phyloP scores from a whole-genome alignment of 768 basidiomycete genomes.

The Lentinula boryana region DNA sequence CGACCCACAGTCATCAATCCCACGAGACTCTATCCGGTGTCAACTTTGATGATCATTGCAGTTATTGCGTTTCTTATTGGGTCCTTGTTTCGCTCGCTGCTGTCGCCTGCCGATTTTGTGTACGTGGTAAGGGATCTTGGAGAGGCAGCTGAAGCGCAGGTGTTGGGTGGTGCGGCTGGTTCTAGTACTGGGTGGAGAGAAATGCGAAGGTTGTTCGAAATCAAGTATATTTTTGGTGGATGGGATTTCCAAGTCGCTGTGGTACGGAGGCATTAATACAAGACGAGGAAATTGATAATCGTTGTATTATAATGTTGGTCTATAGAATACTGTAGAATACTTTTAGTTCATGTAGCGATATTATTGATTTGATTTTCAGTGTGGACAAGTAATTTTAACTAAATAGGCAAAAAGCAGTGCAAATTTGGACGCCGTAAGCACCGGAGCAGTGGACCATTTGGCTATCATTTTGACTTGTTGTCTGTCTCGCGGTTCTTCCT shows the following conservation, averaged over 20 bases:
- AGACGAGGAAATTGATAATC: neutral
- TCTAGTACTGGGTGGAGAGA: slow-evolving; percentile 69
- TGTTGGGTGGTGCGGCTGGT: slow-evolving; percentile 7
- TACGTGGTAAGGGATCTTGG: slow-evolving; percentile 60
- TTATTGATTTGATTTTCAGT: neutral
- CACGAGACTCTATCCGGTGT: slow-evolving; percentile 30
- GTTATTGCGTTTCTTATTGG: slow-evolving; percentile 90
- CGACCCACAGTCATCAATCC: slow-evolving; percentile 6
- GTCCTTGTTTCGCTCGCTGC: slow-evolving; percentile 79
- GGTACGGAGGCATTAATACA: slow-evolving; percentile 58
- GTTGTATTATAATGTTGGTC: slow-evolving; percentile 10
- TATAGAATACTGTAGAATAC: neutral
- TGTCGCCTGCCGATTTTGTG: slow-evolving; percentile 89
- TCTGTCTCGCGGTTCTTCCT: neutral
- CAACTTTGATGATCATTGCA: slow-evolving; percentile 68
- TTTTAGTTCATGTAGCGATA: neutral
- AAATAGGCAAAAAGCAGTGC: neutral
- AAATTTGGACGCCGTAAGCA: slow-evolving; percentile 5
- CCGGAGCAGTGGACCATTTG: slow-evolving; percentile 1
- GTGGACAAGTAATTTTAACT: neutral
- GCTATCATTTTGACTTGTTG: slow-evolving; percentile 5
- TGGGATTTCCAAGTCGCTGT: slow-evolving; percentile 89
- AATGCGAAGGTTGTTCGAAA: slow-evolving; percentile 73
- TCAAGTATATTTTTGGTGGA: slow-evolving; percentile 75
- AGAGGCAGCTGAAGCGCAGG: slow-evolving; percentile 41